Evolutionary conservation across 345 rosid genomes (phyloP).

Genomic region (Gossypium raimondii): DNA sequence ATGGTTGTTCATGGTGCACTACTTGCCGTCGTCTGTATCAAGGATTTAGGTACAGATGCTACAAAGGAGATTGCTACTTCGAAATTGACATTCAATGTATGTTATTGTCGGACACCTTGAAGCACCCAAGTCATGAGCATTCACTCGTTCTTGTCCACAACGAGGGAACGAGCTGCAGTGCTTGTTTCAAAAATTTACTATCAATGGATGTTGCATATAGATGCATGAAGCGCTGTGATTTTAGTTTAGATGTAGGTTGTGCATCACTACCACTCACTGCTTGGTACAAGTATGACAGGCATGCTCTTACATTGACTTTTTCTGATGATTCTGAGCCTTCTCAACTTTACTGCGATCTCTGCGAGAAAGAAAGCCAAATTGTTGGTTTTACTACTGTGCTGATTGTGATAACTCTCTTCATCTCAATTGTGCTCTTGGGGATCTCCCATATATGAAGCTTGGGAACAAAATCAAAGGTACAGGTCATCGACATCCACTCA

Average conservation of each 20-base stretch:
- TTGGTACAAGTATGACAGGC: slow-evolving; percentile 1
- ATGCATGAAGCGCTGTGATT: slow-evolving; percentile 10
- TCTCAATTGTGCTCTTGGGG: background rate
- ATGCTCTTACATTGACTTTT: slow-evolving; percentile 19
- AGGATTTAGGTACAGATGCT: no score
- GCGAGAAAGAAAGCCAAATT: background rate
- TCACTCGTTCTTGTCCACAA: background rate
- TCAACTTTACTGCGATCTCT: slow-evolving; percentile 11
- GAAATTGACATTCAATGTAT: background rate
- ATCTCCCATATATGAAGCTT: background rate
- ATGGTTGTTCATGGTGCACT: accelerated
- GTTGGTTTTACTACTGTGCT: slow-evolving; percentile 12
- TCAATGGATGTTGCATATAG: background rate
- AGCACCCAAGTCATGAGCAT: slow-evolving; percentile 6
- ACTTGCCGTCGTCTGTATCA: no score
- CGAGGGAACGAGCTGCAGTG: background rate
- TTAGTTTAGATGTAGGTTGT: background rate
- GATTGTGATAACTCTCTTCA: background rate
- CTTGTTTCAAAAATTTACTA: accelerated
- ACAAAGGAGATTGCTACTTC: background rate
- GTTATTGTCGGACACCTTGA: background rate
- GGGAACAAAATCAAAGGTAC: accelerated
- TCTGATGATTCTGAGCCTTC: background rate
- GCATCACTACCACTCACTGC: background rate
- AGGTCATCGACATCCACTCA: background rate